Evolutionary conservation across 164 flowering plant species (phyloP).

Genomic region (Annona cherimola): DNA sequence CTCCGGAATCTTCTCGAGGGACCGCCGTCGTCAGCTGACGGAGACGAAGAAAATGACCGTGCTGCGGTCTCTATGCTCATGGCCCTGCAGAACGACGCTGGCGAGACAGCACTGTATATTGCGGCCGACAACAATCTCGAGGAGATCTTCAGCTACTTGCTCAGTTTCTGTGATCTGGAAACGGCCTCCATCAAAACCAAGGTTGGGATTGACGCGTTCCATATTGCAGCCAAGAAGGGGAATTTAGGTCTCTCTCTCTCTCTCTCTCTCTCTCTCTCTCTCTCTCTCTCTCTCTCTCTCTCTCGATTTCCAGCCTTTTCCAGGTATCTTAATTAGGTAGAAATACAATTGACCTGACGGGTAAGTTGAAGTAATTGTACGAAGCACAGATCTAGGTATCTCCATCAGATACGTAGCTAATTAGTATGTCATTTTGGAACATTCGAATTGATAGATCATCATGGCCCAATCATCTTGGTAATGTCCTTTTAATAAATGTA

Average conservation of each 20-base stretch:
- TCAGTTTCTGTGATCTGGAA: conserved; percentile 48
- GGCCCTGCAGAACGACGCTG: conserved; percentile 62
- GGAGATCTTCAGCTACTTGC: conserved; percentile 55
- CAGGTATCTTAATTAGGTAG: neutral
- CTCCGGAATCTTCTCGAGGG: conserved; percentile 29
- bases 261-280: conserved; percentile 3
- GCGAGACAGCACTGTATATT: conserved; percentile 70
- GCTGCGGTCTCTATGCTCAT: conserved; percentile 37
- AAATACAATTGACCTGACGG: neutral
- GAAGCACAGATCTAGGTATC: neutral
- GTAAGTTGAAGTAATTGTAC: too few species aligned
- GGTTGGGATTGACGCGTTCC: conserved; percentile 63
- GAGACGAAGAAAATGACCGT: conserved; percentile 14
- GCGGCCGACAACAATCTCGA: conserved; percentile 63
- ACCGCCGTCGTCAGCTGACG: conserved; percentile 14
- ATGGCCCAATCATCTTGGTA: neutral
- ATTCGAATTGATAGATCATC: neutral
- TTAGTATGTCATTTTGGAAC: neutral
- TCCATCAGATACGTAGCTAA: neutral
- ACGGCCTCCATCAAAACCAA: conserved; percentile 58
- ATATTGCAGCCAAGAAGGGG: conserved; percentile 81
- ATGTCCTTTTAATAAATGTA: neutral
- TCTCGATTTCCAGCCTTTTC: neutral
- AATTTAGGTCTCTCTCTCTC: conserved; percentile 47
- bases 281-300: neutral